These are phyloP conservation scores for Apiospora saccharicola DNA, from an alignment of 2,329 filamentous ascomycete species.

Conservation along the genomic window DNA sequence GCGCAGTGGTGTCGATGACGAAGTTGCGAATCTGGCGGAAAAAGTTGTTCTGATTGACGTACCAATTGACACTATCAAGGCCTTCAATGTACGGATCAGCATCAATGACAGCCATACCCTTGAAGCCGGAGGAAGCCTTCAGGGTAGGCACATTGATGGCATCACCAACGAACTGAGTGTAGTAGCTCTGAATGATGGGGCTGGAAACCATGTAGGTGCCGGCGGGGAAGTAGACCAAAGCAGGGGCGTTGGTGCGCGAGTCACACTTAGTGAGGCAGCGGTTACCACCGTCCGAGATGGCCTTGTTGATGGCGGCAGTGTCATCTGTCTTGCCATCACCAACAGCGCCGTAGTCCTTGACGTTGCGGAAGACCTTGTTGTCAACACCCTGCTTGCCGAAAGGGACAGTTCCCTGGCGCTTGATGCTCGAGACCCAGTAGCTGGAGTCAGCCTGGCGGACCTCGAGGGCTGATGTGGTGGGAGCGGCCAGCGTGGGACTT, in stretches of 20 bases:
- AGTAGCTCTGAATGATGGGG: constrained; percentile 87
- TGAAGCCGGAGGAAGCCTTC: constrained; percentile 75
- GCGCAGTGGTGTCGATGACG: constrained; percentile 75
- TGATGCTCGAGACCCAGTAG: constrained; percentile 78
- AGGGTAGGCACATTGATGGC: constrained; percentile 74
- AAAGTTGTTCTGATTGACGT: constrained; percentile 84
- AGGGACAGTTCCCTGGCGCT: constrained; percentile 72
- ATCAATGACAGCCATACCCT: constrained; percentile 89
- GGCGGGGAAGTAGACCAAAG: constrained; percentile 89
- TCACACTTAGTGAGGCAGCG: constrained; percentile 85
- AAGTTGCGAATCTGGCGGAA: constrained; percentile 86
- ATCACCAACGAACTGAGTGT: constrained; percentile 92
- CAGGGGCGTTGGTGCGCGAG: constrained; percentile 83
- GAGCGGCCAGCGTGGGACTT: constrained; percentile 31
- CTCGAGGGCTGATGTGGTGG: constrained; percentile 34
- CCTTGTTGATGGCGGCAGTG: constrained; percentile 85
- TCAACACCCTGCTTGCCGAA: constrained; percentile 58
- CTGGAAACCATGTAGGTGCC: constrained; percentile 84
- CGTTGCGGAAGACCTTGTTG: constrained; percentile 81
- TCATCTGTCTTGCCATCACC: constrained; percentile 79
- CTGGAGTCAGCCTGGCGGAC: constrained; percentile 47
- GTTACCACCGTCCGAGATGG: constrained; percentile 73
- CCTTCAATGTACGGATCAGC: constrained; percentile 79
- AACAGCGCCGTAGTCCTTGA: constrained; percentile 76
- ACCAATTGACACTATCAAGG: constrained; percentile 70